phyloP scores from a whole-genome alignment of 352 stramenopile genomes.

The Pythium dissimile region DNA sequence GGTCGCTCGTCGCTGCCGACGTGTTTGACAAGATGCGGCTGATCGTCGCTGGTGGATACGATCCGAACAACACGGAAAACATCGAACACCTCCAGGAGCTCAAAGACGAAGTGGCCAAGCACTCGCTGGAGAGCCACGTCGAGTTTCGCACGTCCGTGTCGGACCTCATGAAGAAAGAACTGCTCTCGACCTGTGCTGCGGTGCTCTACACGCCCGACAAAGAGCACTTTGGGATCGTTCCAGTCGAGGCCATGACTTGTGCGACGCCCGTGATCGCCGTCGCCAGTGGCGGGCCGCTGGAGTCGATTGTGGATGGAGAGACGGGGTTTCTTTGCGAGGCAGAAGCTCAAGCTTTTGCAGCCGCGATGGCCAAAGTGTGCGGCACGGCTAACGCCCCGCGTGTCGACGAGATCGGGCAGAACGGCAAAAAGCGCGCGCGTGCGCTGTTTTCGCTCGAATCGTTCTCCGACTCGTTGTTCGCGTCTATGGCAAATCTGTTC shows the following conservation, averaged over 20 bases:
- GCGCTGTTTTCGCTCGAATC: slow-evolving; percentile 71
- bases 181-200: slow-evolving; percentile 83
- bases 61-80: slow-evolving; percentile 95
- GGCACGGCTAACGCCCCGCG: slow-evolving; percentile 22
- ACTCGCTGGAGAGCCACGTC: slow-evolving; percentile 58
- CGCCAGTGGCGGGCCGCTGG: slow-evolving; percentile 93
- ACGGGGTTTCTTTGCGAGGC: slow-evolving; percentile 82
- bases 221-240: slow-evolving; percentile 99
- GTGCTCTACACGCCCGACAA: slow-evolving; percentile 96
- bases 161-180: slow-evolving; percentile 79
- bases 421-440: slow-evolving; percentile 46
- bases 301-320: slow-evolving; percentile 91
- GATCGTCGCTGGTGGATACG: slow-evolving; percentile 95
- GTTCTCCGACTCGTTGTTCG: slow-evolving; percentile 61
- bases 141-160: slow-evolving; percentile 89
- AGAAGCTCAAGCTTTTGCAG: slow-evolving; percentile 51
- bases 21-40: slow-evolving; percentile 70
- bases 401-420: slow-evolving; percentile 44
- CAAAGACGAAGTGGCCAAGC: slow-evolving; percentile 58
- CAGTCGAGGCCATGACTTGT: slow-evolving; percentile 97
- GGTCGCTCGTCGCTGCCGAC: slow-evolving; percentile 30
- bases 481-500: slow-evolving; percentile 37
- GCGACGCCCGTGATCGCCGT: slow-evolving; percentile 94
- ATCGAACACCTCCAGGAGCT: slow-evolving; percentile 93
- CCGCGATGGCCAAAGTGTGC: slow-evolving; percentile 60